Base-by-base conservation (phyloP, 148 eudicot species). In the Suaeda aralocaspica region DNA sequence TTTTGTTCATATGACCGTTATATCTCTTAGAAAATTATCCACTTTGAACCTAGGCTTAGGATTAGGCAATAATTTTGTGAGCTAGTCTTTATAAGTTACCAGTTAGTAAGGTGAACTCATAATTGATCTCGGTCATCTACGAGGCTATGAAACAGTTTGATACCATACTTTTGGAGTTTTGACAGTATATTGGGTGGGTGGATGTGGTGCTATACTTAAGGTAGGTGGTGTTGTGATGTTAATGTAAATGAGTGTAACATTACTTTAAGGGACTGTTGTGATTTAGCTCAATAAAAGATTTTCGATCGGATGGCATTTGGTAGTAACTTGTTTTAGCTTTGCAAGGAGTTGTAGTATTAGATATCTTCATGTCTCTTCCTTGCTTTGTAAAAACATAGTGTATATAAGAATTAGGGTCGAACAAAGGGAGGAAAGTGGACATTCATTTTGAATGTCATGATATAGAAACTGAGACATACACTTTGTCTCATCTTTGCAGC, bases 401-500 rank as follows among this genome's bases (percentile, higher is more conserved):
- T 0, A 58, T 5, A 15, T n/a, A 9, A 19, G 45, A n/a, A 2
- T 10, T n/a, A 61, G 26, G 7, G 10, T 61, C 16, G 39, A 16
- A 8, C 19, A 6, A 21, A 1, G 39, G 14, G 46, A 18, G 28
- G 60, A 33, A 55, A 66, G 9, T 49, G 26, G 24, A 14, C 9
- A 11, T 15, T 13, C 19, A 19, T 45, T 39, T 34, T 59, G 50
- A 25, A 31, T 66, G 25, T 15, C 36, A 24, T 9, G 36, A 29
- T 30, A 41, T 9, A 19, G 34, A 49, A 39, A 45, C 13, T 68
- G 67, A 68, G 56, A 24, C 25, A 33, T 9, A 19, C 15, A 21
- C 39, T 33, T 36, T 33, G 45, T 34, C 45, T 33, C 22, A 19
- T 45, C 21, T 42, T 74, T 72, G 72, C 92, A 92, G 98, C 65